These are phyloP conservation scores for Mitragyna speciosa DNA, from an alignment of 257 asterid species.

Conservation along the genomic window DNA sequence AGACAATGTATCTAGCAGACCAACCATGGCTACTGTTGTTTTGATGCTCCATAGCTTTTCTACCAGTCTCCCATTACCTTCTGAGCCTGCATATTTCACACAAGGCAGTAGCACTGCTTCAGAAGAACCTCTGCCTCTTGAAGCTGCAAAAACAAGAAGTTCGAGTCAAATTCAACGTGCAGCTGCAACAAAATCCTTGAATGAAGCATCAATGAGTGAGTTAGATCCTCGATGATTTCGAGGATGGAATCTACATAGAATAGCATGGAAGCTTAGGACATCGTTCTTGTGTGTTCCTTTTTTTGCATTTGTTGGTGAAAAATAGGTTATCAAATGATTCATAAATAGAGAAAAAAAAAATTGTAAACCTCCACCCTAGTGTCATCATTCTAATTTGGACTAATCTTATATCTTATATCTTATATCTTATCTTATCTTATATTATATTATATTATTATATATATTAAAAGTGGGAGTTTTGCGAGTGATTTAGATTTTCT, in stretches of 20 bases:
- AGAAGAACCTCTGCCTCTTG: neutral
- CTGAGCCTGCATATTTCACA: constrained; percentile 22
- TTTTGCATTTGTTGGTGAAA: too few species aligned
- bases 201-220: constrained; percentile 5
- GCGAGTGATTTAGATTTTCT: too few species aligned
- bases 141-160: neutral
- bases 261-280: neutral
- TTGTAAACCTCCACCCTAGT: neutral
- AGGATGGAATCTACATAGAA: too few species aligned
- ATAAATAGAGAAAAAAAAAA: too few species aligned
- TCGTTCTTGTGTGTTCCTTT: too few species aligned
- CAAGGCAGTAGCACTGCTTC: neutral
- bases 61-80: constrained; percentile 23
- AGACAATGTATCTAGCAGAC: constrained; percentile 28
- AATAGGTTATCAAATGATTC: too few species aligned
- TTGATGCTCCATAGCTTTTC: constrained; percentile 32
- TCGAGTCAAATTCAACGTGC: constrained; percentile 2
- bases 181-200: neutral
- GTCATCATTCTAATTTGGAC: neutral
- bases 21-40: constrained; percentile 32
- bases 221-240: constrained; percentile 3
- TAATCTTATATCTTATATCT: too few species aligned
- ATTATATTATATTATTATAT: too few species aligned
- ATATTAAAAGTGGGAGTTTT: too few species aligned
- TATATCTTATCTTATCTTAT: too few species aligned